Conservation (phyloP, 176 grass and related monocot genomes). For the Raddia distichophylla region DNA sequence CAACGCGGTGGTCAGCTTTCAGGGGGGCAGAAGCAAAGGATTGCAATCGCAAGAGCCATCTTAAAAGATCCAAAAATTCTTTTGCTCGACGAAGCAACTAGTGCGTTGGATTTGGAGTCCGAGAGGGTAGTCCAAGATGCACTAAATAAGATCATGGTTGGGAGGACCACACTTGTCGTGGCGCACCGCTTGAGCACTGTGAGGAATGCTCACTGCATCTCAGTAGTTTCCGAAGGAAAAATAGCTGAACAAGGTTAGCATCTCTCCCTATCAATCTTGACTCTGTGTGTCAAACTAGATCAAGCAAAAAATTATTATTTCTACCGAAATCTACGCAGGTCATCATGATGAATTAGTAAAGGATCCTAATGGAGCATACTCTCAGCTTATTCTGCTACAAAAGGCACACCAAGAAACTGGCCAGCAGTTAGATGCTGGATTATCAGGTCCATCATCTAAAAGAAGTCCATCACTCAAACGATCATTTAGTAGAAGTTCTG, state of each 20-base stretch:
- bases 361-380: slow-evolving; percentile 44
- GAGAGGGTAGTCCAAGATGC: slow-evolving; percentile 56
- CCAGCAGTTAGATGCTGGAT: slow-evolving; percentile 24
- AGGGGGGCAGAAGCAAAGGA: slow-evolving; percentile 64
- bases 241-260: slow-evolving; percentile 54
- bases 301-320: neutral
- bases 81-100: slow-evolving; percentile 62
- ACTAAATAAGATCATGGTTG: slow-evolving; percentile 43
- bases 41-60: slow-evolving; percentile 56
- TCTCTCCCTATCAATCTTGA: slow-evolving; percentile 3
- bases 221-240: slow-evolving; percentile 38
- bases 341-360: slow-evolving; percentile 42
- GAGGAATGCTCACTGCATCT: slow-evolving; percentile 43
- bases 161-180: slow-evolving; percentile 53
- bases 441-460: slow-evolving; percentile 26
- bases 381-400: slow-evolving; percentile 49
- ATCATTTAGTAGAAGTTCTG: slow-evolving; percentile 37
- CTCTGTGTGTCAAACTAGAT: slow-evolving; percentile 22
- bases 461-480: slow-evolving; percentile 17
- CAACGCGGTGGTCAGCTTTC: slow-evolving; percentile 55
- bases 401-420: slow-evolving; percentile 27
- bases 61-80: slow-evolving; percentile 58
- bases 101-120: slow-evolving; percentile 51
- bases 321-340: slow-evolving; percentile 12
- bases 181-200: slow-evolving; percentile 53